Conservation (phyloP, 345 rosid species). For the Populus tremula region DNA sequence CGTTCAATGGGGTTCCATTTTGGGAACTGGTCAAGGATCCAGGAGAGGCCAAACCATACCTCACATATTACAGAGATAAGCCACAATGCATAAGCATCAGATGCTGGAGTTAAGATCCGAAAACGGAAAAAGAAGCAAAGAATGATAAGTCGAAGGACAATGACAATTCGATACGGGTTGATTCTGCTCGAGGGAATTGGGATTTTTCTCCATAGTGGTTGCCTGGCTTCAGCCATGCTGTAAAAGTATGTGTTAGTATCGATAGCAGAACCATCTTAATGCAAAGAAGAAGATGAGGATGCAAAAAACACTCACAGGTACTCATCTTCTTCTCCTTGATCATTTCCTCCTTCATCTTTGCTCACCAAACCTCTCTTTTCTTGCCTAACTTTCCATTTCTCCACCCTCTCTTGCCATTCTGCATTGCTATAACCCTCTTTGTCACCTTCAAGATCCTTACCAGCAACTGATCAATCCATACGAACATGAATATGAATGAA, state of each 20-base stretch:
- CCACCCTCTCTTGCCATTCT: conserved; percentile 93
- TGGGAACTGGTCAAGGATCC: conserved; percentile 98
- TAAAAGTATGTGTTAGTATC: neutral
- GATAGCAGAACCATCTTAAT: neutral
- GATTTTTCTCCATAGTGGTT: conserved; percentile 87
- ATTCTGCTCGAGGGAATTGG: conserved; percentile 85
- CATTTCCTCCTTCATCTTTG: conserved; percentile 57
- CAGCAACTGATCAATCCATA: conserved; percentile 39
- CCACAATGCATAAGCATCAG: conserved; percentile 89
- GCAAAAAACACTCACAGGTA: conserved; percentile 50
- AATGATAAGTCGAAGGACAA: conserved; percentile 71
- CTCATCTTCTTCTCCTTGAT: conserved; percentile 71
- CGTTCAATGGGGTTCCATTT: conserved; percentile 92
- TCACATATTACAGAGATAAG: conserved; percentile 89
- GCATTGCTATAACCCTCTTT: conserved; percentile 62
- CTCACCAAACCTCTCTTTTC: conserved; percentile 79
- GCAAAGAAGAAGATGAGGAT: neutral
- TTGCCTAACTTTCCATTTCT: conserved; percentile 88
- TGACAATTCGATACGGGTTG: conserved; percentile 93
- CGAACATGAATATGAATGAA: neutral
- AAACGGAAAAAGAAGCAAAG: conserved; percentile 84
- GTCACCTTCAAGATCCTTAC: conserved; percentile 74
- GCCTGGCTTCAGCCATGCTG: conserved; percentile 96
- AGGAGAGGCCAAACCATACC: conserved; percentile 90
- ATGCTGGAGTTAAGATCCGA: conserved; percentile 82